Base-by-base conservation (phyloP, 73 alveolate genomes). In the Paramecium sonneborni region DNA sequence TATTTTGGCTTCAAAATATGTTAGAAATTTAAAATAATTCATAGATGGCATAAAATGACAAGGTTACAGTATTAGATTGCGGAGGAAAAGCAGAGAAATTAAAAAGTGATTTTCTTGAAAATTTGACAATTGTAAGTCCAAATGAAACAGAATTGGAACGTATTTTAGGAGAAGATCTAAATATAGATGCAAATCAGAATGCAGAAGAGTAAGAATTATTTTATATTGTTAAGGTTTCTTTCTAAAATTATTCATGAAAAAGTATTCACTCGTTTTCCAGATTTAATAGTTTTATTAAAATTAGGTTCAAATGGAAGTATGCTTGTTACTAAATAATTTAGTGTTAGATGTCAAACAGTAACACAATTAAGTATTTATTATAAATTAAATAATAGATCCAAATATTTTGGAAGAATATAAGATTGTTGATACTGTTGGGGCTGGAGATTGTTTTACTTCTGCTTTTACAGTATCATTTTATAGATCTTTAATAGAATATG, bases 361-460 rank as follows among this genome's bases (percentile, higher is more conserved):
- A 70, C 86, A 30, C 56, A 86, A 55, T 34, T 37, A 38, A 56
- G 86, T 43, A 57, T 21, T 14, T 57, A 86, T 34, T 57, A 28
- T n/a, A 58, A 30, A 28, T 67, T 57, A 14, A 39, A 23, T 10
- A 23, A 10, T 39, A 68, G 70, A 88, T 34, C 89, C 88, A 26
- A 57, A 18, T 15, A 88, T 88, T 46, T 76, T 88, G 38, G 74
- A 88, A 41, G 74, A 76, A 23, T 89, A 76, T 70, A 88, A 72
- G 32, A 90, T 93, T 39, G 95, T 93, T 34, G 95, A 93, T 85
- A 82, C 92, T 32, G 76, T 92, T n/a, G 93, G 95, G 11, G 95
- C 96, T 74, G 95, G 96, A 15, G 95, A 93, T 67, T 93, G 96
- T 84, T 93, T 90, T 23, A 93, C 95, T 6, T 95, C 95, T 30